phyloP scores from a whole-genome alignment of 2,329 filamentous ascomycete genomes.

The Colletotrichum orchidophilum region DNA sequence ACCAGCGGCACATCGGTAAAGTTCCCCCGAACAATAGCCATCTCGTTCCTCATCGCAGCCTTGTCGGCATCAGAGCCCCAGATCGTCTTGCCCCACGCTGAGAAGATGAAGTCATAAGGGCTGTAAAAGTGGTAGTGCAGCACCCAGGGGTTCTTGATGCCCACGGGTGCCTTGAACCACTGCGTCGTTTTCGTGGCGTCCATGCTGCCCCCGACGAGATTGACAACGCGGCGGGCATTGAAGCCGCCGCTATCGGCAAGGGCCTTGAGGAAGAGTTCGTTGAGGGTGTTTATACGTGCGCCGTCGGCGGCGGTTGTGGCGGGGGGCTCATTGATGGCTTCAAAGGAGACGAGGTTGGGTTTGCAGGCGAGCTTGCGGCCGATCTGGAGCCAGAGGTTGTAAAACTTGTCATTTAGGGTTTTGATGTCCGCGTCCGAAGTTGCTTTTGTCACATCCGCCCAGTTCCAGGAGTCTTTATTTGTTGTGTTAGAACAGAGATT shows the following conservation, averaged over 20 bases:
- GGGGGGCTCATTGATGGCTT: slow-evolving; percentile 68
- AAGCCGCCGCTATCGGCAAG: slow-evolving; percentile 63
- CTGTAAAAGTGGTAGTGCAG: slow-evolving; percentile 71
- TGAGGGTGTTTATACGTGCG: slow-evolving; percentile 62
- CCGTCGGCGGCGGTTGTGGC: slow-evolving; percentile 60
- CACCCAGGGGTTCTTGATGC: slow-evolving; percentile 65
- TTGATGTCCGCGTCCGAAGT: slow-evolving; percentile 55
- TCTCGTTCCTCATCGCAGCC: slow-evolving; percentile 56
- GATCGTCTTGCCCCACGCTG: slow-evolving; percentile 67
- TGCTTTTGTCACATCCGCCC: slow-evolving; percentile 59
- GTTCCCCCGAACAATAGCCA: slow-evolving; percentile 60
- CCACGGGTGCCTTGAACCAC: slow-evolving; percentile 60
- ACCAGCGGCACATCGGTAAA: slow-evolving; percentile 65
- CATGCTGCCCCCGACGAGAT: slow-evolving; percentile 57
- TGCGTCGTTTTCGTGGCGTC: slow-evolving; percentile 62
- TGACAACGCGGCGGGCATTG: slow-evolving; percentile 65
- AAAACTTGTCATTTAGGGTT: slow-evolving; percentile 65
- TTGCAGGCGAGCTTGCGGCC: slow-evolving; percentile 63
- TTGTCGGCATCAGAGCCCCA: slow-evolving; percentile 67
- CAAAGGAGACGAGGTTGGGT: slow-evolving; percentile 62
- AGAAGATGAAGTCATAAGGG: slow-evolving; percentile 60
- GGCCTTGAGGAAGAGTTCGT: slow-evolving; percentile 64
- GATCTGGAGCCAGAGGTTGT: slow-evolving; percentile 66
- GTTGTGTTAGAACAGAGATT: neutral
- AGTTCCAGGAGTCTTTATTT: slow-evolving; percentile 60